Evolutionary conservation across 1,284 basidiomycete genomes (phyloP), one percentile per base, ranked within the genome.

Genomic region (Retiboletus fuscus): DNA sequence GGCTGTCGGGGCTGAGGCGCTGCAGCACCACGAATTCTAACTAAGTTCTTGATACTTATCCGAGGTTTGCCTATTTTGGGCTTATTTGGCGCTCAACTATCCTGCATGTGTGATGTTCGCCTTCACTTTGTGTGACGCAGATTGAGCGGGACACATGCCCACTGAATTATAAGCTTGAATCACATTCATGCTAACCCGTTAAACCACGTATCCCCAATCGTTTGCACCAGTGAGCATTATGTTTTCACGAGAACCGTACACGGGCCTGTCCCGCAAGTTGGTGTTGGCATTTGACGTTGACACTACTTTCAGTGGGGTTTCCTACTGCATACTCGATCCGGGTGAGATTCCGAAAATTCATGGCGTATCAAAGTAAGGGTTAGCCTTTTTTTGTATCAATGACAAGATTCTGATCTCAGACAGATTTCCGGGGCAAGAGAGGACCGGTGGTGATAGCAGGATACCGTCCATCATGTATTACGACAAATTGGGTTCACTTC

Each of bases 211-310:
- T 1, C 22, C 55, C 24, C 28, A 11, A 22, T 53, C n/a, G 8
- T 51, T 67, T n/a, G 47, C 34, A 34, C 60, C 55, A 51, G 20
- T 28, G 39, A 43, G 55, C 55, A 43, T 15, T 18, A 80, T 81
- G 81, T 74, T 77, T 61, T n/a, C 76, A 53, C 73, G 82, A 61
- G 68, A 77, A 57, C 75, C 80, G 10, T 84, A 82, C 70, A 47
- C 65, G 24, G 83, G 84, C 13, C 51, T 70, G 12, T 76, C 76
- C 39, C 82, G 86, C 63, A 86, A 84, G 68, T 76, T 89, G 8
- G 81, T 88, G 18, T 71, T 89, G 12, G 87, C 85, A 0, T 84
- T 89, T 41, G 88, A 89, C 70, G 76, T 89, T 1, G 88, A 88
- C 0, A 88, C 87, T 0, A 89, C 87, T 0, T 88, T 81, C 69